Conservation (phyloP, 2,329 filamentous ascomycete species). For the Alternaria infectoria region DNA sequence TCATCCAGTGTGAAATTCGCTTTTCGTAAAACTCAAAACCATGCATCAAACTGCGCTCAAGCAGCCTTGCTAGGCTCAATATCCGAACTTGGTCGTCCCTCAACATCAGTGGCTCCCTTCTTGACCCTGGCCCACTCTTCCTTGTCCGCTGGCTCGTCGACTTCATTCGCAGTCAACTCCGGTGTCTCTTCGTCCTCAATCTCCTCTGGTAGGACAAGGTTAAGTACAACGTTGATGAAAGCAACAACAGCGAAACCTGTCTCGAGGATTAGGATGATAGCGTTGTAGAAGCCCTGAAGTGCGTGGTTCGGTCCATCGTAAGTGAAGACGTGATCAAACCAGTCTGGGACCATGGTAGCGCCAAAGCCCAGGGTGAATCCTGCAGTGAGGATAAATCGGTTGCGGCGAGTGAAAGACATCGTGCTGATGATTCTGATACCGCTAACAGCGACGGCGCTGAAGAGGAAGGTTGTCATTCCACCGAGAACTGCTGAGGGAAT, state of each 20-base stretch:
- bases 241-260: slow-evolving; percentile 76
- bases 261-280: slow-evolving; percentile 58
- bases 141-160: slow-evolving; percentile 46
- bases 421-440: slow-evolving; percentile 78
- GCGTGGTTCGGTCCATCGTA: slow-evolving; percentile 71
- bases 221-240: slow-evolving; percentile 74
- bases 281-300: slow-evolving; percentile 76
- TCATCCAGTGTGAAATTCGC: neutral
- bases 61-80: slow-evolving; percentile 18
- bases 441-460: slow-evolving; percentile 75
- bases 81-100: slow-evolving; percentile 19
- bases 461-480: slow-evolving; percentile 75
- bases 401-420: slow-evolving; percentile 77
- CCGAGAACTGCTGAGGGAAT: slow-evolving; percentile 66
- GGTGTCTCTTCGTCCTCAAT: slow-evolving; percentile 66
- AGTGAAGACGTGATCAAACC: slow-evolving; percentile 75
- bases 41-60: neutral
- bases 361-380: slow-evolving; percentile 74
- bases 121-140: slow-evolving; percentile 51
- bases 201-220: slow-evolving; percentile 75
- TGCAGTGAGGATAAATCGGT: slow-evolving; percentile 81
- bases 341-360: slow-evolving; percentile 58
- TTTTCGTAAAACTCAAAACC: neutral
- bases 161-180: slow-evolving; percentile 51
- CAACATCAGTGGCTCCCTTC: slow-evolving; percentile 28